A percentile compares a stretch with the other conserved stretches of the same genome.
phyloP scores from a whole-genome alignment of 768 basidiomycete species.

The Phylloporus sp. region DNA sequence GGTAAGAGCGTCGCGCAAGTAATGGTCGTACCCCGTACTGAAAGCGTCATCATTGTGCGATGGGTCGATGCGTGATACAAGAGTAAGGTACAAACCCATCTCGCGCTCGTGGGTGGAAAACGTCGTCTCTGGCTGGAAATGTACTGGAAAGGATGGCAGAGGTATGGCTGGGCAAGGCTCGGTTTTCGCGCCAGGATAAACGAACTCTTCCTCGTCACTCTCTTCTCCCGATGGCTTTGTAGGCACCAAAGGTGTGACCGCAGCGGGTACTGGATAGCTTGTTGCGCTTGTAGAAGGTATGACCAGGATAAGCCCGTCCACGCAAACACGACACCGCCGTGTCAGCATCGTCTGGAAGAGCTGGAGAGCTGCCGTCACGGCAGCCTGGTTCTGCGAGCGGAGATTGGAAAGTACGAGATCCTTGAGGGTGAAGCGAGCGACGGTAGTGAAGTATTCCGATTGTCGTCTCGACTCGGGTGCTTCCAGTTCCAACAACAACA shows the following conservation, averaged over 20 bases:
- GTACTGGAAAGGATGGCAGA: slow-evolving; percentile 31
- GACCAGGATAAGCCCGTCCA: slow-evolving; percentile 66
- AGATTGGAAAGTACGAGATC: slow-evolving; percentile 82
- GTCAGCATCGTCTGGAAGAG: slow-evolving; percentile 72
- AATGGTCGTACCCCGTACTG: slow-evolving; percentile 83
- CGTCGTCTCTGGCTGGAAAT: slow-evolving; percentile 65
- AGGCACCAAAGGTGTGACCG: slow-evolving; percentile 27
- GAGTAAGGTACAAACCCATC: slow-evolving; percentile 71
- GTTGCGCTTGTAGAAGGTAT: slow-evolving; percentile 70
- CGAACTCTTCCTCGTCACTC: slow-evolving; percentile 48
- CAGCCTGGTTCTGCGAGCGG: slow-evolving; percentile 56
- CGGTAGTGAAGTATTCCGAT: slow-evolving; percentile 80
- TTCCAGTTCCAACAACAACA: slow-evolving; percentile 85
- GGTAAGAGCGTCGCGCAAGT: slow-evolving; percentile 68
- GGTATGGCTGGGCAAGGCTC: slow-evolving; percentile 17
- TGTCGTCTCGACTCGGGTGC: slow-evolving; percentile 64
- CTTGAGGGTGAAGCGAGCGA: slow-evolving; percentile 87
- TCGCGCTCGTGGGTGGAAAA: slow-evolving; percentile 80
- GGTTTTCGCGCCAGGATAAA: slow-evolving; percentile 35
- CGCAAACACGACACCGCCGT: slow-evolving; percentile 58
- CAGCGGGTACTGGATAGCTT: slow-evolving; percentile 59
- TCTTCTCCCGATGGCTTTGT: slow-evolving; percentile 32
- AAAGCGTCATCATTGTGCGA: slow-evolving; percentile 64
- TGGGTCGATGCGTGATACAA: slow-evolving; percentile 75
- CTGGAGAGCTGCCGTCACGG: slow-evolving; percentile 73